phyloP scores from a whole-genome alignment of 257 asterid species.

The Anisodus tanguticus region DNA sequence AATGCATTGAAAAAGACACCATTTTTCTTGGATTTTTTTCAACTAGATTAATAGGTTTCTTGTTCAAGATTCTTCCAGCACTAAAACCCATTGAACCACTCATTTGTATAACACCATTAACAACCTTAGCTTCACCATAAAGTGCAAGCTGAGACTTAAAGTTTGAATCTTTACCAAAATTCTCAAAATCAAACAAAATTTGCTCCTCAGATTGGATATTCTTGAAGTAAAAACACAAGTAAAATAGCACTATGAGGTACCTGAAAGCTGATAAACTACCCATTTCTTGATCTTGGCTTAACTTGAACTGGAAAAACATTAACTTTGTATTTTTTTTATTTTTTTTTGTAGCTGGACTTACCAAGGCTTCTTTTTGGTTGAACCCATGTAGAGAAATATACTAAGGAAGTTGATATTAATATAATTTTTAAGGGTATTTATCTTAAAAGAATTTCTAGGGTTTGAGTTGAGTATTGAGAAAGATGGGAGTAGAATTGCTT shows the following conservation, averaged over 20 bases:
- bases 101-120: slow-evolving; percentile 46
- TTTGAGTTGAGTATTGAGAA: slow-evolving; percentile 37
- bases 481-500: slow-evolving; percentile 38
- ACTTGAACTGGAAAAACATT: slow-evolving; percentile 23
- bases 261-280: slow-evolving; percentile 51
- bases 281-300: slow-evolving; percentile 61
- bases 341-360: slow-evolving; percentile 40
- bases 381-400: slow-evolving; percentile 43
- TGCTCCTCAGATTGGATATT: slow-evolving; percentile 46
- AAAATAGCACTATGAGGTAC: slow-evolving; percentile 53
- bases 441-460: slow-evolving; percentile 40
- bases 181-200: slow-evolving; percentile 41
- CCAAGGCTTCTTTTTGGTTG: slow-evolving; percentile 41
- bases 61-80: slow-evolving; percentile 64
- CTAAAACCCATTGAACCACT: slow-evolving; percentile 60
- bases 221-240: slow-evolving; percentile 53
- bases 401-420: background rate
- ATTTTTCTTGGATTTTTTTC: slow-evolving; percentile 46
- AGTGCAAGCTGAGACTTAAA: slow-evolving; percentile 63
- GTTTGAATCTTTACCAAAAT: slow-evolving; percentile 57
- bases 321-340: background rate
- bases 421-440: background rate
- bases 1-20: slow-evolving; percentile 65
- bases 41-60: slow-evolving; percentile 58
- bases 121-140: slow-evolving; percentile 77